Base-by-base conservation (phyloP, 208 protist species). In the Trypanosomatidae sp. region DNA sequence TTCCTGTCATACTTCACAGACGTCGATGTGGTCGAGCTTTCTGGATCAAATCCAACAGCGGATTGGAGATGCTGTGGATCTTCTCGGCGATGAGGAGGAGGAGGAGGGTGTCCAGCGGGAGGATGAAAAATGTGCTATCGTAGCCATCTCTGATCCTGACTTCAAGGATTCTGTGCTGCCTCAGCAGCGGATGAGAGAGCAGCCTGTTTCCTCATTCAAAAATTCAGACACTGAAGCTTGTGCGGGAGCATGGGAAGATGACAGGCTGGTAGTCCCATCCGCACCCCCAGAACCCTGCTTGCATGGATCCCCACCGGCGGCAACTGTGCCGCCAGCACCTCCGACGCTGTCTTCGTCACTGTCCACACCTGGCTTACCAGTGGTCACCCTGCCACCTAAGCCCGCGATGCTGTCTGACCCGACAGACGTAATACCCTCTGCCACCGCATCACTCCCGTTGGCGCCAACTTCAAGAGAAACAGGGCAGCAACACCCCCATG, bases 21-120 rank as follows among this genome's bases (percentile, higher is more conserved):
- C 52, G 36, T 25, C 55, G 64, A 72, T 72, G 68, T 72, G 68
- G 68, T 50, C n/a, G 41, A 72, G 22, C 44, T 87, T 84, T 69
- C 43, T 96, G 10, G 84, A 80, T 49, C 83, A 93, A 65, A 79
- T 96, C 36, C 85, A 93, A 66, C 77, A 92, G 66, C 89, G 79
- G 47, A 80, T 94, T 28, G 91, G 88, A 55, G 84, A 89, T 50
- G 81, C 83, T 49, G 83, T 83, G 22, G 82, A 90, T 17, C 67
- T 84, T 8, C 74, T 85, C 2, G 73, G 81, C 17, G 79, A 88
- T 33, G 79, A 89, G 19, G 80, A 84, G n/a, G 81, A 58, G n/a
- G 81, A 52, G 1, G 81, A 87, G 17, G 70, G 59, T 22, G 67
- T 56, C 15, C 75, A 65, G 28, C 56, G 73, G 8, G 65, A 75